Evolutionary conservation across 805 yeast species (phyloP), one percentile per base, ranked within the genome.

Genomic region (Candida dendrica): DNA sequence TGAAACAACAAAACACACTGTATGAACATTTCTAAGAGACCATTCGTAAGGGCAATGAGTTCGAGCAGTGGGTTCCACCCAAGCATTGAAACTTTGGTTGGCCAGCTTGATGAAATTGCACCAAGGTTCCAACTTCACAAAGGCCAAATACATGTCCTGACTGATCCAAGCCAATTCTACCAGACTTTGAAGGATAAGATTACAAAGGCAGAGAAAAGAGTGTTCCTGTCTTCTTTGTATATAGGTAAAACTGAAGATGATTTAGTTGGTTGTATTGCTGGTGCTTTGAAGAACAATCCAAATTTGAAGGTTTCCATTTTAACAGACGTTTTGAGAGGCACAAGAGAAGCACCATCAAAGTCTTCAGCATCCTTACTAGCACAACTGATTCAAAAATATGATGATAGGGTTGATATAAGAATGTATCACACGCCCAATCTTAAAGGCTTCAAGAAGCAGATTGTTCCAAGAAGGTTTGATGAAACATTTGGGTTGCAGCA

Each of bases 401-500:
- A 85, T 9, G 61, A 68, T 10, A 68, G 95, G 43, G 90, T 91
- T 18, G 86, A 85, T 52, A 66, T 90, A 38, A 67, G 95, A 51
- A 73, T 90, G 71, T 93, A 86, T 61, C 95, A 84, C 52, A 91
- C 98, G 0, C 98, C 98, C 0, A 81, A 82, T 47, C 71, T 86
- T 50, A 66, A 73, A 33, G 95, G 95, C 0, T 55, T 86, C 45
- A 73, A 76, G 43, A 79, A 81, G 55, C 50, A 64, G 8, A 37
- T 84, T 36, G 71, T 88, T 3, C 98, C 98, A 0, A 81, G 75
- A 45, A 72, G 98, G 47, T 70, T 91, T 48, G 89, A 90, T 61
- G 98, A 93, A 64, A 90, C 95, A 3, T 70, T 75, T 51, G 98
- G 98, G 0, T 71, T 93, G 40, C 98, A 93, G 61, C 98, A 93